Evolutionary conservation across 2,329 filamentous ascomycete genomes (phyloP).

Genomic region (Aspergillus ruber): DNA sequence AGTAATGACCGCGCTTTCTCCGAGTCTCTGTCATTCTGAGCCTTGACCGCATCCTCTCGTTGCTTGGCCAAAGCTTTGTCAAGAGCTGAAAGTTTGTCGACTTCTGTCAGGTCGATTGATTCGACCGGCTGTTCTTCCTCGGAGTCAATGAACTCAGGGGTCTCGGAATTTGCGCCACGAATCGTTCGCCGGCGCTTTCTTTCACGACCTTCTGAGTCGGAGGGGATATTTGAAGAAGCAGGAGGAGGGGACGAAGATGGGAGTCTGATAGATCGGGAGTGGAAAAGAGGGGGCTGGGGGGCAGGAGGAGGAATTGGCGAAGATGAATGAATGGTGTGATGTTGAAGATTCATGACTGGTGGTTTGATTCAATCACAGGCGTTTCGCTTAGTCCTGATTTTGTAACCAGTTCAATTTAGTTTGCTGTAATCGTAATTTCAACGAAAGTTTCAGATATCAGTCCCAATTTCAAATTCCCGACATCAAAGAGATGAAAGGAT

Average conservation of each 20-base stretch:
- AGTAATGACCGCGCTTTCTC: slow-evolving; percentile 32
- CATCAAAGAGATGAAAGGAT: no score
- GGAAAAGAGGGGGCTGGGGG: no score
- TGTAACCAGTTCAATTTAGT: no score
- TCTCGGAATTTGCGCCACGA: neutral
- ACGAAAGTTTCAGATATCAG: no score
- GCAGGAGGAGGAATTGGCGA: no score
- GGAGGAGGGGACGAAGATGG: neutral
- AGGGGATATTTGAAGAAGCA: neutral
- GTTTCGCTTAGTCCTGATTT: no score
- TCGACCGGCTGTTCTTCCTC: slow-evolving; percentile 31
- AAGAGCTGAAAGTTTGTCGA: slow-evolving; percentile 36
- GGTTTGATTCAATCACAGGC: no score
- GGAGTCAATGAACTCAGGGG: neutral
- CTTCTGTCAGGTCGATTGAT: slow-evolving; percentile 45
- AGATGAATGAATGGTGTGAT: no score
- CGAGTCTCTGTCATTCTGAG: slow-evolving; percentile 31
- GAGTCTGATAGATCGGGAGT: no score
- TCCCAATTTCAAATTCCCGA: no score
- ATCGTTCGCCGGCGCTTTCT: slow-evolving; percentile 12
- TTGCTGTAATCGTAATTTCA: no score
- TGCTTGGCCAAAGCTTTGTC: slow-evolving; percentile 47
- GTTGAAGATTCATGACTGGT: no score
- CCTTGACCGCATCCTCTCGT: slow-evolving; percentile 45
- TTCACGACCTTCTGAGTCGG: neutral